phyloP scores from a whole-genome alignment of 2,329 filamentous ascomycete genomes.

The Botrytis byssoidea region DNA sequence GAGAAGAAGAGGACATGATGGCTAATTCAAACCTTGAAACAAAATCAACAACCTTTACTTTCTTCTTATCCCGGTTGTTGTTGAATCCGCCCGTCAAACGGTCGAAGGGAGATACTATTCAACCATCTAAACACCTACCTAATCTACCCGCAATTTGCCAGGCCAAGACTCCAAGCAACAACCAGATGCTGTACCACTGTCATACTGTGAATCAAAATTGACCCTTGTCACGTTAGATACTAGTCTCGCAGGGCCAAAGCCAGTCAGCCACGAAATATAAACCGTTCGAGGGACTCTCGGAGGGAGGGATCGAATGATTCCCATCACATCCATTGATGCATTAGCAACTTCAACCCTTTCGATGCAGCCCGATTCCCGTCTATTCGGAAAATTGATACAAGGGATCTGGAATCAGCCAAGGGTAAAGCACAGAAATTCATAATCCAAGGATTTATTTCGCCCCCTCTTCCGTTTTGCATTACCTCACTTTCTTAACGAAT shows the following conservation, averaged over 20 bases:
- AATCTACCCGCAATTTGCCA: slow-evolving; percentile 2
- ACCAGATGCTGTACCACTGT: slow-evolving; percentile 12
- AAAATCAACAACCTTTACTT: neutral
- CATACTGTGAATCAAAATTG: slow-evolving; percentile 3
- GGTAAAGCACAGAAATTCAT: neutral
- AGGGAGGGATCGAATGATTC: slow-evolving; percentile 6
- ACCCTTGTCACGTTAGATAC: neutral
- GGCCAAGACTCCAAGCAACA: neutral
- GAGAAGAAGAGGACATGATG: neutral
- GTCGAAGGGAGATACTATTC: neutral
- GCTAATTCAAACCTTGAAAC: neutral
- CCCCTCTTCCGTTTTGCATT: slow-evolving; percentile 2
- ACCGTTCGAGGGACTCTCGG: slow-evolving; percentile 2
- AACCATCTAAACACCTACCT: neutral
- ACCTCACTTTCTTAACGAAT: slow-evolving; percentile 3
- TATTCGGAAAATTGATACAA: slow-evolving; percentile 13
- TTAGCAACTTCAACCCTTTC: slow-evolving; percentile 8
- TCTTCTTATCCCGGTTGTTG: neutral
- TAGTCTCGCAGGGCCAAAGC: neutral
- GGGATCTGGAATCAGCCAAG: slow-evolving; percentile 6
- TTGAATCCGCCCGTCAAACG: neutral
- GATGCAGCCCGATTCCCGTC: slow-evolving; percentile 13
- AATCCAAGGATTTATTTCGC: slow-evolving; percentile 5
- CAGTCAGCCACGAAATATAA: slow-evolving; percentile 11
- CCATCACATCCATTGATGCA: slow-evolving; percentile 1